Base-by-base conservation (phyloP, 2,329 filamentous ascomycete species). In the Pseudogymnoascus sp. region DNA sequence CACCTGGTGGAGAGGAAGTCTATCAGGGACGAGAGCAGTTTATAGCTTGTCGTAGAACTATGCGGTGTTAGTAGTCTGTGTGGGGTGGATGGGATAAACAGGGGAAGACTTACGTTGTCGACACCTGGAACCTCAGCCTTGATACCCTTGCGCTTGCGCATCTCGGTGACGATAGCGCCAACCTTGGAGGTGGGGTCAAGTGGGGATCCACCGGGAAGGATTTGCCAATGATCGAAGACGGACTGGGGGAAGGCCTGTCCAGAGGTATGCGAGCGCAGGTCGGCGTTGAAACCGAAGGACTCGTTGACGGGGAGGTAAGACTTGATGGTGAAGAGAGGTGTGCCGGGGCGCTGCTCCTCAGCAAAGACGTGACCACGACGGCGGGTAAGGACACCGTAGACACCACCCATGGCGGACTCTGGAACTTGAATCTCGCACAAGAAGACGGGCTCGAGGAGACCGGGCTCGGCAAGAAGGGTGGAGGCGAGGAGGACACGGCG, bases 21-120 rank as follows among this genome's bases (percentile, higher is more conserved):
- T 73, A 71, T 71, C 69, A 69, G 65, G 50, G 63, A 62, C 60
- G 65, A 70, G 68, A 68, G 64, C 62, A 68, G 62, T 70, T 85
- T 96, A 97, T 84, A 97, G 88, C 89, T 97, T 97, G 89, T 97
- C 92, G 82, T 96, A 96, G 89, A 96, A 96, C 90, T 96, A 75
- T 72, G 73, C 70, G 70, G 31, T 60, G 59, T 68, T 68, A 79
- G 84, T 76, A 82, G 75, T 66, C 71, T 61, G 24, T 43, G 50
- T 59, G 63, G 67, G 28, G 50, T 28, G 16, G 40, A 26, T 31
- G 38, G 28, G 7, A 26, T 40, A 6, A 40, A 2, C 35, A 19
- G 28, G 2, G 4, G 0, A 6, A 24, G 69, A 90, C 91, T 91
- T 87, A 95, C 91, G 86, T 97, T 96, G 78, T 91, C 91, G 83